Evolutionary conservation across 2,329 filamentous ascomycete species (phyloP).

Genomic region (Claviceps sp.): DNA sequence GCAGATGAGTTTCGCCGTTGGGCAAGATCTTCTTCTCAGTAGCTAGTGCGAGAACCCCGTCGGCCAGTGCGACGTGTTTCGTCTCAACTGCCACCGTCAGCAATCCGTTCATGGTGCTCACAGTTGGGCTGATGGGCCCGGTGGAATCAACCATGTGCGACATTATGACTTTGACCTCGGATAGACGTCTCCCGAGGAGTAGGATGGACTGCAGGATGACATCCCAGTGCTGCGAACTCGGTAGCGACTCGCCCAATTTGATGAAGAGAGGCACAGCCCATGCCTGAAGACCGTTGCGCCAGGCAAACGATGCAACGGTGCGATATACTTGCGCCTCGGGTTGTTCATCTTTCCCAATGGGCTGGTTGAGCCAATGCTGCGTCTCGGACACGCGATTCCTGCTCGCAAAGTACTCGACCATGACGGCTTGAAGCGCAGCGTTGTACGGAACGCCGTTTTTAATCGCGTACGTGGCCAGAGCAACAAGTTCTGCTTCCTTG

Average conservation of each 20-base stretch:
- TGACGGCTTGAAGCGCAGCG: slow-evolving; percentile 32
- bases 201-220: slow-evolving; percentile 61
- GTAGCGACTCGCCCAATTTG: slow-evolving; percentile 31
- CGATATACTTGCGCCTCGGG: slow-evolving; percentile 15
- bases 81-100: slow-evolving; percentile 59
- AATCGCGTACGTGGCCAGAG: slow-evolving; percentile 39
- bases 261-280: slow-evolving; percentile 52
- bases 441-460: slow-evolving; percentile 31
- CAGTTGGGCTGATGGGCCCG: slow-evolving; percentile 42
- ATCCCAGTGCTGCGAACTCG: slow-evolving; percentile 51
- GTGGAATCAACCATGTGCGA: slow-evolving; percentile 57
- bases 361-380: slow-evolving; percentile 53
- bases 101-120: slow-evolving; percentile 62
- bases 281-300: slow-evolving; percentile 42
- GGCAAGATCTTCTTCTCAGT: slow-evolving; percentile 50
- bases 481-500: slow-evolving; percentile 42
- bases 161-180: slow-evolving; percentile 36
- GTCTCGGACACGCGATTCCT: slow-evolving; percentile 45
- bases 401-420: slow-evolving; percentile 50
- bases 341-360: slow-evolving; percentile 21
- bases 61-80: slow-evolving; percentile 56
- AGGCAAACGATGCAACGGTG: slow-evolving; percentile 34
- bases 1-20: slow-evolving; percentile 55
- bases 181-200: slow-evolving; percentile 52
- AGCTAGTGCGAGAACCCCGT: slow-evolving; percentile 58